These are phyloP conservation scores for Pueraria montana DNA, from an alignment of 306 rosid species.

Conservation along the genomic window DNA sequence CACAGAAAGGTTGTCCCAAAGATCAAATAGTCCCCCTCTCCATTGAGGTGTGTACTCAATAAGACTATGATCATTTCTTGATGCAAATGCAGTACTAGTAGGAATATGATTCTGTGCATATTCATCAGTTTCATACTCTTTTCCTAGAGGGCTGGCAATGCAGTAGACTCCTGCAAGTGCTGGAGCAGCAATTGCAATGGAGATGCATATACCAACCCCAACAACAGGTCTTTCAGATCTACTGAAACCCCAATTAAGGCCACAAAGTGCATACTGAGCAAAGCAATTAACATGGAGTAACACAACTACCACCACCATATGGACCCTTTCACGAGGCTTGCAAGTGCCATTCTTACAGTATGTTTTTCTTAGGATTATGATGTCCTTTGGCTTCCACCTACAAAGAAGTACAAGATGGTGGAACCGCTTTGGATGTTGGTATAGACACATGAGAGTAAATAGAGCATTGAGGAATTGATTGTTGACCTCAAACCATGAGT, in stretches of 20 bases:
- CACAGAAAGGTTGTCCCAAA: constrained; percentile 51
- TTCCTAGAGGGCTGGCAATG: constrained; percentile 69
- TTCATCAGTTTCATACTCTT: constrained; percentile 56
- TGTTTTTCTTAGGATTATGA: constrained; percentile 49
- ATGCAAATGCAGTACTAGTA: constrained; percentile 26
- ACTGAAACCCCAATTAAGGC: constrained; percentile 65
- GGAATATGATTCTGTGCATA: constrained; percentile 49
- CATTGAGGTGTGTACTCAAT: constrained; percentile 59
- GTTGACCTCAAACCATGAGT: constrained; percentile 70
- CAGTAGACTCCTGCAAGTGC: constrained; percentile 61
- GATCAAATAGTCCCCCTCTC: constrained; percentile 65
- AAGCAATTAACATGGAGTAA: constrained; percentile 72
- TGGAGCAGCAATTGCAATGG: constrained; percentile 65
- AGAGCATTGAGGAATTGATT: constrained; percentile 76
- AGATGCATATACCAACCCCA: constrained; percentile 59
- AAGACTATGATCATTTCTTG: constrained; percentile 50
- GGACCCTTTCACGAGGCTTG: constrained; percentile 64
- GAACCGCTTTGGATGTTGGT: constrained; percentile 68
- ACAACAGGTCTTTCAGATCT: constrained; percentile 56
- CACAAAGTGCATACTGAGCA: constrained; percentile 73
- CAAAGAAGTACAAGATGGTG: constrained; percentile 62
- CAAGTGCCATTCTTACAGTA: constrained; percentile 65
- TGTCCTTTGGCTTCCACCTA: constrained; percentile 66
- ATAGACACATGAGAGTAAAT: constrained; percentile 73
- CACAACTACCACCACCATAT: constrained; percentile 62